Base-by-base conservation (phyloP, 73 alveolate species). In the Paramecium sonneborni region DNA sequence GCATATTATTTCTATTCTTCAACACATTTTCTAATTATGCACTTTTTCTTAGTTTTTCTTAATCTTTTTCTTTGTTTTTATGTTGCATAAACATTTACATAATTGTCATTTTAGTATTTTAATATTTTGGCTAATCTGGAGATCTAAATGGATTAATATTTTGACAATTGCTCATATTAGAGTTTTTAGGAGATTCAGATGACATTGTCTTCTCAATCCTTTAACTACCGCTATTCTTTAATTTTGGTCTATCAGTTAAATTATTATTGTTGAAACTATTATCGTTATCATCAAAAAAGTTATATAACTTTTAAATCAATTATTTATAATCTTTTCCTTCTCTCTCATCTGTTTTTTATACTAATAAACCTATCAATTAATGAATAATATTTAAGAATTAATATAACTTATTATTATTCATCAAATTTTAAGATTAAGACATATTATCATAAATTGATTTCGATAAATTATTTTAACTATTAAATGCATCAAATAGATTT, bases 31-130 rank as follows among this genome's bases (percentile, higher is more conserved):
- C 86, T 5, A 72, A 37, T 72, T 72, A 72, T 35, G 86, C 55
- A 72, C 86, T 72, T n/a, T 72, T 72, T 72, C 86, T 72, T n/a
- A 72, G 12, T 37, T 72, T 72, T 38, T 72, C 86, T 72, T 72
- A 72, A 35, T 72, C 86, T 72, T 38, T 72, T 37, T 72, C 86
- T 72, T 72, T 72, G 11, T 72, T 72, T 37, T 72, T 72, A 8
- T 72, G 57, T 72, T 72, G 20, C 86, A 72, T 72, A 34, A 72
- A 72, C 86, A 72, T 72, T 24, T 72, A 72, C 86, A 72, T 72
- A 28, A 72, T 72, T n/a, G 86, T 72, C 86, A 72, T 35, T 37
- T 72, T 72, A 0, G 58, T 72, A 72, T 72, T 72, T 72, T 72
- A 72, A 72, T 72, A 72, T 35, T 72, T 72, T 10, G 86, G 86